These are phyloP conservation scores for Fusarium staphyleae DNA, from an alignment of 2,329 filamentous ascomycete genomes.

Conservation along the genomic window DNA sequence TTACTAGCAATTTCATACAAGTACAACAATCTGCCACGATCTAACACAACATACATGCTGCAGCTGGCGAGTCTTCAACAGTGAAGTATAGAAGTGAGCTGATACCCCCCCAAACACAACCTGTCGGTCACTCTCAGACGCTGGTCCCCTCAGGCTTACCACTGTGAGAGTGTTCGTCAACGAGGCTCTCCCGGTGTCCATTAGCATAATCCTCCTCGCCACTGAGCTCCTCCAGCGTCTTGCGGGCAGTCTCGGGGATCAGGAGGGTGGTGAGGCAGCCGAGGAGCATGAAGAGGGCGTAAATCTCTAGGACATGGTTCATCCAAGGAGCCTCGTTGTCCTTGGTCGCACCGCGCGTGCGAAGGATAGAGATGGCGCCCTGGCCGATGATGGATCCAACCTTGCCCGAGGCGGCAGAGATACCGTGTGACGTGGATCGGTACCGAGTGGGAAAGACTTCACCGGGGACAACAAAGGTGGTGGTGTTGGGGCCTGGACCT, in stretches of 20 bases:
- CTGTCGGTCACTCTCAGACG: slow-evolving; percentile 19
- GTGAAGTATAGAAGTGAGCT: not conserved
- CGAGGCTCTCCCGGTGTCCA: not conserved
- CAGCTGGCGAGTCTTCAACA: not conserved
- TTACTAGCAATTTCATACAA: not conserved
- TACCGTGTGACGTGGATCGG: slow-evolving; percentile 64
- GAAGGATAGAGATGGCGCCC: slow-evolving; percentile 63
- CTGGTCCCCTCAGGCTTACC: slow-evolving; percentile 27
- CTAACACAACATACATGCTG: not conserved
- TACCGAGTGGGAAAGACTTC: slow-evolving; percentile 65
- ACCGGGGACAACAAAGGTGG: slow-evolving; percentile 64
- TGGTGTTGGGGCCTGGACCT: slow-evolving; percentile 57
- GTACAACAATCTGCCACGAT: too few relatives aligned
- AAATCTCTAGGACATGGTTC: slow-evolving; percentile 78
- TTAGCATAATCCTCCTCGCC: slow-evolving; percentile 47
- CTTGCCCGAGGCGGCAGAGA: slow-evolving; percentile 63
- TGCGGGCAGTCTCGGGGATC: slow-evolving; percentile 77
- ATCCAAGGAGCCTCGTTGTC: slow-evolving; percentile 66
- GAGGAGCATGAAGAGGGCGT: slow-evolving; percentile 77
- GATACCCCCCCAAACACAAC: not conserved
- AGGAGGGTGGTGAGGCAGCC: slow-evolving; percentile 73
- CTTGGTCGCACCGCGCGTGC: slow-evolving; percentile 53
- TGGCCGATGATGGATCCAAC: slow-evolving; percentile 64
- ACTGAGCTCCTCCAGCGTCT: slow-evolving; percentile 72
- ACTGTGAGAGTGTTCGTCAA: slow-evolving; percentile 21